Evolutionary conservation across 805 yeast species (phyloP), one percentile per base, ranked within the genome.

Genomic region (Metschnikowia gelsemii): DNA sequence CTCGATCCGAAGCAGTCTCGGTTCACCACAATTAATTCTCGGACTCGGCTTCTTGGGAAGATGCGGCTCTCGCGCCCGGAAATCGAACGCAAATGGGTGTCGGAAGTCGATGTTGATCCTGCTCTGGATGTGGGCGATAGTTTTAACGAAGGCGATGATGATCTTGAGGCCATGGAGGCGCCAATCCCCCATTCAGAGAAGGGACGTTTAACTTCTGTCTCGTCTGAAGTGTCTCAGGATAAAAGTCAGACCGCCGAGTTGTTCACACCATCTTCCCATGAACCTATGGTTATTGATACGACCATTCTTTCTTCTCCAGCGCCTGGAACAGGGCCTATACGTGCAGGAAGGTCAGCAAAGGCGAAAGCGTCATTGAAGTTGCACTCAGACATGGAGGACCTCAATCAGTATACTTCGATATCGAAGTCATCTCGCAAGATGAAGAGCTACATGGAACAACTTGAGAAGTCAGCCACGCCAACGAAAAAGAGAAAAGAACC

Each of bases 311-410:
- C 39, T 3, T 40, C 43, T 9, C 43, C 39, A 17, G 26, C 37
- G 7, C 16, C 38, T 8, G 26, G 23, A 5, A 19, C 24, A 27
- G 42, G 11, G 9, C n/a, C n/a, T n/a, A n/a, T n/a, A n/a, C 30
- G 40, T 12, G 35, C 31, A 7, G 62, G 73, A 2, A 59, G 86
- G 37, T 74, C 76, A 29, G 95, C 95, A 1, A 81, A 82, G 33
- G 71, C 73, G 28, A 78, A 73, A 52, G 95, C 95, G 0, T 81
- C 80, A 0, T 64, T 66, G 43, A 81, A 79, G 55, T 64, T 87
- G 12, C 91, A 83, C 52, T 73, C 74, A 8, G 79, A 82, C 57
- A 84, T 87, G 73, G 76, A 76, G 43, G 82, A 82, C 34, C 70
- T 86, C 48, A 84, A 83, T 53, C 72, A 69, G 37, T 86, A 76